Evolutionary conservation across 1,139 yeast species (phyloP), one percentile per base, ranked within the genome.

Genomic region (Nakaseomyces kungkrabaensis): DNA sequence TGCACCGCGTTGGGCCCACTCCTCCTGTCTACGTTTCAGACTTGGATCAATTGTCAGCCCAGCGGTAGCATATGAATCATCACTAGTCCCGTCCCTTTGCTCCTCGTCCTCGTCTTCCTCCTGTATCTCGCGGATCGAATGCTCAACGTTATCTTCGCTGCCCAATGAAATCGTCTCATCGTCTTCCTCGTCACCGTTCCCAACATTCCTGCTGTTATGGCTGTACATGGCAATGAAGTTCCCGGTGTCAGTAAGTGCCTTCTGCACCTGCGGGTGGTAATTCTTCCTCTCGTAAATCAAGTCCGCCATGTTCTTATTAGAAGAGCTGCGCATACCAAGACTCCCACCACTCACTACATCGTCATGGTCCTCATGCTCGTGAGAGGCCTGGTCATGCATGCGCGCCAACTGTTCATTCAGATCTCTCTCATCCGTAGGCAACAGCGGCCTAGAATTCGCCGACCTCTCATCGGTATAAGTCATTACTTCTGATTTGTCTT

Each of bases 1-100:
- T 4, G 82, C 81, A 6, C 57, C 57, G 27, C 44, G 51, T 7
- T 52, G 53, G 5, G 65, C 65, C 65, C 65, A 61, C 40, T 61
- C 63, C 26, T 59, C 61, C 36, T 57, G 57, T 47, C 59, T 56
- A 41, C 51, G 54, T 50, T 50, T 56, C 50, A 60, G 48, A 2
- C 51, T 47, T 10, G 56, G 62, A 47, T 41, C 44, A n/a, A 41
- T 7, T 57, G 17, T 66, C 66, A 10, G 65, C 66, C 67, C 67
- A 7, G 53, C 41, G 48, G 24, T 7, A 48, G 22, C 50, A 54
- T 46, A 1, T 51, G 52, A 32, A 51, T 38, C 10, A 17, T 36
- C 38, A 48, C 27, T 11, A 42, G 47, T 52, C 13, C 50, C 29
- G 33, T 44, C 37, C 22, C 22, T 17, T 17, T 17, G 22, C 22